phyloP scores from a whole-genome alignment of 495 filamentous ascomycete genomes.

The Hypoxylon intermedium region DNA sequence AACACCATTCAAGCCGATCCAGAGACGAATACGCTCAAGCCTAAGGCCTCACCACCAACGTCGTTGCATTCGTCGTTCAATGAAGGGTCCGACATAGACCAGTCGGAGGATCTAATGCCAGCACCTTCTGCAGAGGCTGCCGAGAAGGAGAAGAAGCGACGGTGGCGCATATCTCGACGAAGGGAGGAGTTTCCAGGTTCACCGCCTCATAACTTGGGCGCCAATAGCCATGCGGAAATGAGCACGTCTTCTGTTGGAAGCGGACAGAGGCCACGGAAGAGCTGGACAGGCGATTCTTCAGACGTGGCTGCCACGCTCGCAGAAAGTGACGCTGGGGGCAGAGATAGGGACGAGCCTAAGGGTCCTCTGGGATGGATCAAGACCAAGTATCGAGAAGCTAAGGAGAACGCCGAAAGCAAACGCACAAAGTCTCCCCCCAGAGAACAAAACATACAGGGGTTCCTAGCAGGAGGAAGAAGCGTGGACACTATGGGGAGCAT shows the following conservation, averaged over 20 bases:
- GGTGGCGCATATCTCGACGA: slow-evolving; percentile 78
- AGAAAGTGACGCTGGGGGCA: slow-evolving; percentile 47
- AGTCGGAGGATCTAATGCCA: slow-evolving; percentile 62
- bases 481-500: slow-evolving; percentile 48
- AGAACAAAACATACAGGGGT: slow-evolving; percentile 36
- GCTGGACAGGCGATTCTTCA: slow-evolving; percentile 62
- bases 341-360: slow-evolving; percentile 63
- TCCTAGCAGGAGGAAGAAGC: slow-evolving; percentile 52
- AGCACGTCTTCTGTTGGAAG: slow-evolving; percentile 75
- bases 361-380: slow-evolving; percentile 85
- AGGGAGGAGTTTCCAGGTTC: slow-evolving; percentile 57
- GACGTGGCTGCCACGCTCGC: slow-evolving; percentile 51
- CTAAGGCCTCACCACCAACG: slow-evolving; percentile 68
- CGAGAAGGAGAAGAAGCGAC: slow-evolving; percentile 70
- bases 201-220: slow-evolving; percentile 60
- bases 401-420: slow-evolving; percentile 69
- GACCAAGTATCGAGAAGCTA: slow-evolving; percentile 80
- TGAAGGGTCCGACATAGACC: slow-evolving; percentile 77
- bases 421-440: slow-evolving; percentile 56
- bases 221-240: slow-evolving; percentile 68
- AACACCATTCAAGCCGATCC: slow-evolving; percentile 39
- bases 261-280: slow-evolving; percentile 57
- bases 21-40: slow-evolving; percentile 63
- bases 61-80: slow-evolving; percentile 80
- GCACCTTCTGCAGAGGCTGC: slow-evolving; percentile 44